These are phyloP conservation scores for Tubosaeta sp. DNA, from an alignment of 768 basidiomycete species.

Conservation along the genomic window DNA sequence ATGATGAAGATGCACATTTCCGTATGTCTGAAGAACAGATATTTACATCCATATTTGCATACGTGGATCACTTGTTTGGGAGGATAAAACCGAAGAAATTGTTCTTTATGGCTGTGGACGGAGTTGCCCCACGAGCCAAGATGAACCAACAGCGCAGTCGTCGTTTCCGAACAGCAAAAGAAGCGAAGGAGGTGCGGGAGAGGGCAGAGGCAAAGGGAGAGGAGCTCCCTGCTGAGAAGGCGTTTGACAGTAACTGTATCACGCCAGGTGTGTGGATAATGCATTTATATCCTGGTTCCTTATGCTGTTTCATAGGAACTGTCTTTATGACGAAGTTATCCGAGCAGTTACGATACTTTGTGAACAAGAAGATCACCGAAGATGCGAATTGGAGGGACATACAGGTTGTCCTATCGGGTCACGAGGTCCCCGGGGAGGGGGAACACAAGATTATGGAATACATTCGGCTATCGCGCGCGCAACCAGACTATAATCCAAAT, in stretches of 20 bases:
- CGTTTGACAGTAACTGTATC: constrained; percentile 98
- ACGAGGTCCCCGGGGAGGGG: constrained; percentile 98
- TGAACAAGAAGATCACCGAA: constrained; percentile 97
- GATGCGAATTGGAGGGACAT: constrained; percentile 94
- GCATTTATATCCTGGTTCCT: not conserved
- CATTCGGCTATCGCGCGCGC: constrained; percentile 90
- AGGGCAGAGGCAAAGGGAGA: constrained; percentile 89
- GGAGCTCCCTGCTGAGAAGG: constrained; percentile 86
- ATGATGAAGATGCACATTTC: constrained; percentile 94
- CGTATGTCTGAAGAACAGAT: constrained; percentile 96
- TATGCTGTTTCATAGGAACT: constrained; percentile 53
- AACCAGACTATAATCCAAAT: constrained; percentile 95
- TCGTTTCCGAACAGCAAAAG: constrained; percentile 91
- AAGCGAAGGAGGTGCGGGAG: constrained; percentile 81
- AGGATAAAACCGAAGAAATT: constrained; percentile 98
- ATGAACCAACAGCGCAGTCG: constrained; percentile 98
- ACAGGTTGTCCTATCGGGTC: constrained; percentile 90
- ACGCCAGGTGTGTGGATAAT: constrained; percentile 73
- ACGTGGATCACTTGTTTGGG: constrained; percentile 93
- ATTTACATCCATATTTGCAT: constrained; percentile 93
- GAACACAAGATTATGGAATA: constrained; percentile 99
- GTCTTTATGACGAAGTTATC: constrained; percentile 95
- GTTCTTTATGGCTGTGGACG: constrained; percentile 99
- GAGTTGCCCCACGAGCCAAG: constrained; percentile 95
- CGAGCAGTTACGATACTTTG: constrained; percentile 88